A percentile compares a stretch with the other conserved stretches of the same genome.
These are phyloP conservation scores for Raphidocelis subcapitata DNA, from an alignment of 139 green algal genomes.

Conservation along the genomic window DNA sequence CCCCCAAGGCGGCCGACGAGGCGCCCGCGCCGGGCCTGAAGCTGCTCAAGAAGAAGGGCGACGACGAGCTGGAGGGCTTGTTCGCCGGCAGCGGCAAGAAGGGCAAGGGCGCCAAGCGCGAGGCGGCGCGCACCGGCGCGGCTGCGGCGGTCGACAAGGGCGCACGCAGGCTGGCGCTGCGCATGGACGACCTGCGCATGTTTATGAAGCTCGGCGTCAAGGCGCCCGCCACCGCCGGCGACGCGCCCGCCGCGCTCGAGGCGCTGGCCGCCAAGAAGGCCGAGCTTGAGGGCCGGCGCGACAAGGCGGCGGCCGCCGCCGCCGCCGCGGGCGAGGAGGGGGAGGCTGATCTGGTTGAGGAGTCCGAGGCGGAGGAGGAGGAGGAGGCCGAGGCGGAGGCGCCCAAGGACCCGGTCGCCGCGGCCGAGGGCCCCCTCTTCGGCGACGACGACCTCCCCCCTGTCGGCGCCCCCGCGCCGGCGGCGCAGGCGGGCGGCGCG, in stretches of 20 bases:
- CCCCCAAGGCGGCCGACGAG: conserved; percentile 12
- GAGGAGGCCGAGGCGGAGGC: conserved; percentile 3
- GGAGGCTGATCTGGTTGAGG: conserved; percentile 5
- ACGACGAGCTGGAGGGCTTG: conserved; percentile 1
- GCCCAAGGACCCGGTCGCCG: conserved; percentile 5
- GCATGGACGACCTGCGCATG: conserved; percentile 18
- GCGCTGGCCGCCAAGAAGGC: conserved; percentile 23
- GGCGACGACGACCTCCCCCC: no score
- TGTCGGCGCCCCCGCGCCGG: no score
- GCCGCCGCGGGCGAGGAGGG: not conserved
- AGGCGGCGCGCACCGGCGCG: conserved; percentile 13
- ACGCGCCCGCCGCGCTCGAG: conserved; percentile 19
- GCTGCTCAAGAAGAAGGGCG: conserved; percentile 32
- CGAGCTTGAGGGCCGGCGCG: conserved; percentile 22
- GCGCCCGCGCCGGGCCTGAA: conserved; percentile 29
- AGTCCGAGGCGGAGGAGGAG: not conserved
- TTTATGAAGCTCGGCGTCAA: conserved; percentile 25
- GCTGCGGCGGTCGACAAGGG: not conserved
- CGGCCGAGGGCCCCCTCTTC: not conserved
- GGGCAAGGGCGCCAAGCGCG: conserved; percentile 16
- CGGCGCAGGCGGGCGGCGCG: no score
- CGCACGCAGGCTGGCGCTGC: conserved; percentile 18
- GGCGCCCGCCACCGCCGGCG: conserved; percentile 6
- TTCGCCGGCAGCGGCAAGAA: conserved; percentile 18
- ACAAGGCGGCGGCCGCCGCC: conserved; percentile 10